Evolutionary conservation across 805 yeast genomes (phyloP).

Genomic region (Candida silvicultrix): DNA sequence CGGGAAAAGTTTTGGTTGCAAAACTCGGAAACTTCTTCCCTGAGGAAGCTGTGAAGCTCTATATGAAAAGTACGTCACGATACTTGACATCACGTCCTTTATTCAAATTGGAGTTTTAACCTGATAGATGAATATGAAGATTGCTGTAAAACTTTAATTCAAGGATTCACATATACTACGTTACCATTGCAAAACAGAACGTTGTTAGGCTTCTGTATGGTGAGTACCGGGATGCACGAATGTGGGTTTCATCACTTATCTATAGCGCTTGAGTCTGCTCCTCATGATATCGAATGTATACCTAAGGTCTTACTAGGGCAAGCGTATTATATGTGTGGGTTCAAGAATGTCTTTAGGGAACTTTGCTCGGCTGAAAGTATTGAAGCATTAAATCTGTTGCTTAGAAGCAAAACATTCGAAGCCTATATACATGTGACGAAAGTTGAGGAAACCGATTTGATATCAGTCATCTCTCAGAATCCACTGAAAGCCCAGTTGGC

Average conservation of each 20-base stretch:
- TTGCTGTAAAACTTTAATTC: neutral
- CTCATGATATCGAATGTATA: neutral
- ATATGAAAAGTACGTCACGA: neutral
- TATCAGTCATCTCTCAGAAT: neutral
- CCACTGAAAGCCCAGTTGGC: neutral
- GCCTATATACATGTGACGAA: neutral
- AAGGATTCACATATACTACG: neutral
- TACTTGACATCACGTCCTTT: too few relatives aligned
- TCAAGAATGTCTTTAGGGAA: neutral
- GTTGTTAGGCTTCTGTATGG: neutral
- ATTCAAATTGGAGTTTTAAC: too few relatives aligned
- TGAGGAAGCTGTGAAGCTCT: too few relatives aligned
- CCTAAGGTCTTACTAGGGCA: slow-evolving; percentile 26
- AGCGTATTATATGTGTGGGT: neutral
- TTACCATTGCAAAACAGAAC: neutral
- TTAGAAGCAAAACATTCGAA: neutral
- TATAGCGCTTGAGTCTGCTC: slow-evolving; percentile 10
- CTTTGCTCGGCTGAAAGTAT: neutral
- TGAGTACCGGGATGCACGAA: neutral
- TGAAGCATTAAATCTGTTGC: neutral
- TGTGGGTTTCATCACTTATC: slow-evolving; percentile 10
- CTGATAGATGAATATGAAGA: neutral
- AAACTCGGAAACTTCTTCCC: too few relatives aligned
- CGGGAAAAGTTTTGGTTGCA: too few relatives aligned
- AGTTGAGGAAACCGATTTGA: neutral